A percentile compares a stretch with the other conserved stretches of the same genome.
These are phyloP conservation scores for Paraphoma chrysanthemicola DNA, from an alignment of 2,329 filamentous ascomycete species.

Conservation along the genomic window DNA sequence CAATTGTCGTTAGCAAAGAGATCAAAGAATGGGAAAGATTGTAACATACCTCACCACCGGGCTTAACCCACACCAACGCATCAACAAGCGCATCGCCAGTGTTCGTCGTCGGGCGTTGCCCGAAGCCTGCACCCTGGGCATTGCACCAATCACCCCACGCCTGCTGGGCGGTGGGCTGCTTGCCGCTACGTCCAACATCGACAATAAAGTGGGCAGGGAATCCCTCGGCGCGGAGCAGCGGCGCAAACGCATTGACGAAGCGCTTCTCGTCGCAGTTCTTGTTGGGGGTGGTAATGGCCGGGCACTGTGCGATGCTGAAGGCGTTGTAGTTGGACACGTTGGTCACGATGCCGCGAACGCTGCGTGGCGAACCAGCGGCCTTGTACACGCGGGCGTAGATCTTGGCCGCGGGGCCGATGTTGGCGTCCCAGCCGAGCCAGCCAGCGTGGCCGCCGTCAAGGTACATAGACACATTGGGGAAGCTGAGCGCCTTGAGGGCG, in stretches of 20 bases:
- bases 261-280: constrained; percentile 61
- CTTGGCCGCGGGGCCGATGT: constrained; percentile 60
- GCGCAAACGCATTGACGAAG: constrained; percentile 60
- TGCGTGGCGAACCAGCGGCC: constrained; percentile 54
- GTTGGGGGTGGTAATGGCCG: constrained; percentile 54
- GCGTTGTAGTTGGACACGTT: constrained; percentile 68
- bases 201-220: constrained; percentile 63
- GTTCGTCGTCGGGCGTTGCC: constrained; percentile 67
- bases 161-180: constrained; percentile 63
- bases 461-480: constrained; percentile 69
- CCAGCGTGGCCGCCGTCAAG: constrained; percentile 69
- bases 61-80: constrained; percentile 76
- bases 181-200: constrained; percentile 65
- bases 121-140: constrained; percentile 68
- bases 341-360: constrained; percentile 61
- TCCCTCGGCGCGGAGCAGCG: constrained; percentile 55
- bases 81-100: constrained; percentile 67
- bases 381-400: constrained; percentile 58
- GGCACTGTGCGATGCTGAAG: constrained; percentile 55
- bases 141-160: constrained; percentile 75
- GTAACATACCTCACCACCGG: constrained; percentile 58
- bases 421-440: constrained; percentile 70
- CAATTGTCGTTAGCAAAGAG: background rate
- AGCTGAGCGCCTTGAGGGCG: constrained; percentile 63
- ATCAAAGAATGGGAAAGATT: background rate